Percentiles rank a stretch among this genome's conserved stretches.
Conservation (phyloP, 768 basidiomycete genomes). For the Gymnopilus junonius region DNA sequence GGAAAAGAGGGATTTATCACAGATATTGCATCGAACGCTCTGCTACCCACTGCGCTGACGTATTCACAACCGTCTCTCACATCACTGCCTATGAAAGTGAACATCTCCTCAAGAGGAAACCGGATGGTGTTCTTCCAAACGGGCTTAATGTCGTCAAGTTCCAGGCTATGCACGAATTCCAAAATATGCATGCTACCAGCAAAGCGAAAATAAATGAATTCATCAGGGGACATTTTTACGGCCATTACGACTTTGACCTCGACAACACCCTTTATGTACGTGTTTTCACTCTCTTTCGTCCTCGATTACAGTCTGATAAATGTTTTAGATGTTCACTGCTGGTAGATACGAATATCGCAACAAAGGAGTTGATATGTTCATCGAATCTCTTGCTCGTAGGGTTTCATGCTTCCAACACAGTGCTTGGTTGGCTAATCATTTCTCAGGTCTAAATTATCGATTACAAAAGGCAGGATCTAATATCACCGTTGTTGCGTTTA, state of each 20-base stretch:
- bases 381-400: slow-evolving; percentile 91
- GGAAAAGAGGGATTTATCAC: slow-evolving; percentile 99
- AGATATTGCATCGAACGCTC: slow-evolving; percentile 96
- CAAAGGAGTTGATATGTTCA: slow-evolving; percentile 99
- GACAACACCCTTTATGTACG: slow-evolving; percentile 87
- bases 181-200: slow-evolving; percentile 88
- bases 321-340: slow-evolving; percentile 91
- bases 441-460: slow-evolving; percentile 51
- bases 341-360: slow-evolving; percentile 99
- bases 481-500: slow-evolving; percentile 94
- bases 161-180: slow-evolving; percentile 99
- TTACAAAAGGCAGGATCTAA: slow-evolving; percentile 64
- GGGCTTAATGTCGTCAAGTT: slow-evolving; percentile 99
- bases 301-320: slow-evolving; percentile 2
- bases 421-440: slow-evolving; percentile 1
- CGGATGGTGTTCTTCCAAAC: slow-evolving; percentile 95
- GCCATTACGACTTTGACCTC: slow-evolving; percentile 95
- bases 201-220: slow-evolving; percentile 99
- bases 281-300: slow-evolving; percentile 10
- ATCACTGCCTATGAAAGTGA: slow-evolving; percentile 98
- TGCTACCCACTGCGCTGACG: slow-evolving; percentile 93
- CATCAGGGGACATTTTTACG: slow-evolving; percentile 96
- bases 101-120: slow-evolving; percentile 96
- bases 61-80: slow-evolving; percentile 97
- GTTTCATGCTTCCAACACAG: slow-evolving; percentile 10